Evolutionary conservation across 2,329 filamentous ascomycete genomes (phyloP).

Genomic region (Hypoxylon sp.): DNA sequence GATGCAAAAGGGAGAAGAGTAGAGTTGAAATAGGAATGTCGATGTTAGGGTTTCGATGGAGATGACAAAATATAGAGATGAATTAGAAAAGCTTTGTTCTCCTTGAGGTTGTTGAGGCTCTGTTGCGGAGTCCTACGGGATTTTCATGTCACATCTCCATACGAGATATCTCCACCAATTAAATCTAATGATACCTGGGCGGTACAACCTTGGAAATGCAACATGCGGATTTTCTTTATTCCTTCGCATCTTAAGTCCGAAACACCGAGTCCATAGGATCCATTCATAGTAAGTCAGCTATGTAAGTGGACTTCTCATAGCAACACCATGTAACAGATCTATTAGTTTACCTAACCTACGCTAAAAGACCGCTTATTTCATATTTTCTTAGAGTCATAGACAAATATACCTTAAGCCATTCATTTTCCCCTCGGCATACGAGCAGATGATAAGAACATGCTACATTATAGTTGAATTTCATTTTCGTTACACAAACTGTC

Average conservation of each 20-base stretch:
- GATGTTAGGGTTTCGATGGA: not conserved
- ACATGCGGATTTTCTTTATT: not conserved
- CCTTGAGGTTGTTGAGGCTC: slow-evolving; percentile 12
- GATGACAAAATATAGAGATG: not conserved
- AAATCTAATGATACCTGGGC: not conserved
- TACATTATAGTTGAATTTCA: too few relatives aligned
- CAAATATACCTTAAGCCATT: too few relatives aligned
- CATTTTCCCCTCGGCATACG: too few relatives aligned
- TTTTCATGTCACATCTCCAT: not conserved
- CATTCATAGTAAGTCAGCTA: not conserved
- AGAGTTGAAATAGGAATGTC: not conserved
- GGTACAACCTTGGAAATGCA: not conserved
- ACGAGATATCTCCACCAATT: not conserved
- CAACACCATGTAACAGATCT: too few relatives aligned
- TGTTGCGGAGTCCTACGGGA: not conserved
- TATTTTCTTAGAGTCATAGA: too few relatives aligned
- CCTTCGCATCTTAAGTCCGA: not conserved
- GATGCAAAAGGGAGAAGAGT: not conserved
- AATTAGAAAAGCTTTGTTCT: slow-evolving; percentile 1
- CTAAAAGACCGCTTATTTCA: too few relatives aligned
- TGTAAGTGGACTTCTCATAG: not conserved
- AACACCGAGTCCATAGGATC: not conserved
- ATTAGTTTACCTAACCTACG: too few relatives aligned
- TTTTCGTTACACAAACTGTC: too few relatives aligned
- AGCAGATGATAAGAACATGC: too few relatives aligned